Conservation (phyloP, 1,139 yeast species). For the Nematodospora anomalae region DNA sequence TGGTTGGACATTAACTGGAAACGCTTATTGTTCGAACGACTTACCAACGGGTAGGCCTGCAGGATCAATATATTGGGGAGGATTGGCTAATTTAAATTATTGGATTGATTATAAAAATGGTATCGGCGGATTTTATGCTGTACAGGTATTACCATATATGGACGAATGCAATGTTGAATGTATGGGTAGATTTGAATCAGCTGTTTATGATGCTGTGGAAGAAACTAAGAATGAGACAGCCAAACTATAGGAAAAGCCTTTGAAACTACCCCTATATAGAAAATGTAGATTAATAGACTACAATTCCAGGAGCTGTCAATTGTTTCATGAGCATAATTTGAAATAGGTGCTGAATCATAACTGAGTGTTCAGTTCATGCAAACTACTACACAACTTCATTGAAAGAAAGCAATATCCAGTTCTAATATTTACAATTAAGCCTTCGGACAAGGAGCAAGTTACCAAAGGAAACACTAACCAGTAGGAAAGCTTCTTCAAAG, state of each 20-base stretch:
- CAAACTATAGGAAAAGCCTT: constrained; percentile 4
- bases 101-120: constrained; percentile 47
- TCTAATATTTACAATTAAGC: too few species aligned
- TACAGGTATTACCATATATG: constrained; percentile 37
- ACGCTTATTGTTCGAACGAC: constrained; percentile 57
- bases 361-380: too few species aligned
- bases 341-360: too few species aligned
- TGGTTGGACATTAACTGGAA: constrained; percentile 77
- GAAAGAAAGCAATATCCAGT: too few species aligned
- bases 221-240: constrained; percentile 8
- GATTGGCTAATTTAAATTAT: constrained; percentile 45
- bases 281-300: background rate
- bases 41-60: constrained; percentile 42
- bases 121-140: constrained; percentile 45
- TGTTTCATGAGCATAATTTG: too few species aligned
- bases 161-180: constrained; percentile 18
- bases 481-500: too few species aligned
- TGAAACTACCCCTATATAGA: background rate
- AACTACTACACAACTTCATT: too few species aligned
- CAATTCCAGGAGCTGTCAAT: too few species aligned
- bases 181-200: constrained; percentile 19
- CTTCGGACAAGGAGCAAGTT: too few species aligned
- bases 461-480: too few species aligned
- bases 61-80: constrained; percentile 46
- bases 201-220: constrained; percentile 18